phyloP scores from a whole-genome alignment of 495 filamentous ascomycete species.

The Cercophora sp. region DNA sequence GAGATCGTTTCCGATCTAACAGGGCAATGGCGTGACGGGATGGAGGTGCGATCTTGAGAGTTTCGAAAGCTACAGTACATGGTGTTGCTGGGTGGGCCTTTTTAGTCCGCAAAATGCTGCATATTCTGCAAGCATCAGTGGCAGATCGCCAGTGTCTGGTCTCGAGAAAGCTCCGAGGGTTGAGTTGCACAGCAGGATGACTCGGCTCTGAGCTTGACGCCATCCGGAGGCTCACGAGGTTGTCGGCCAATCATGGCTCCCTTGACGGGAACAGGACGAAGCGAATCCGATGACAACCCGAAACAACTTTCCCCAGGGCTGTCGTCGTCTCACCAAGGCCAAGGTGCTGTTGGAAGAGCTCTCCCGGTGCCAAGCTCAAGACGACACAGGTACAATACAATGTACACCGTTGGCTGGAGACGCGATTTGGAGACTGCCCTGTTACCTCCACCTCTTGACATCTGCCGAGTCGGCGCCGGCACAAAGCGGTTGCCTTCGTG shows the following conservation, averaged over 20 bases:
- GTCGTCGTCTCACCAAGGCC: neutral
- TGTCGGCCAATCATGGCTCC: conserved; percentile 12
- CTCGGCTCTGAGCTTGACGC: conserved; percentile 11
- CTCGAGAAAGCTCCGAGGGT: conserved; percentile 14
- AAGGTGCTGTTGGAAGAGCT: neutral
- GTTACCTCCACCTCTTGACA: neutral
- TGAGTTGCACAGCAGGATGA: conserved; percentile 8
- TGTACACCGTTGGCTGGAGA: too few relatives aligned
- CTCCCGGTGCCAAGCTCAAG: neutral
- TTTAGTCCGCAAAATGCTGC: conserved; percentile 2
- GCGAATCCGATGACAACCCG: conserved; percentile 9
- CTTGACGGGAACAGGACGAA: conserved; percentile 11
- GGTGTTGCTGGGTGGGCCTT: neutral
- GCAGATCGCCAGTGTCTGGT: conserved; percentile 13
- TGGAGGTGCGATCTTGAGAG: neutral
- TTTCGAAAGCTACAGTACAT: neutral
- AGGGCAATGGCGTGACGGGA: neutral
- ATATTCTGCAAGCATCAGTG: conserved; percentile 8
- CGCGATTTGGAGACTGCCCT: too few relatives aligned
- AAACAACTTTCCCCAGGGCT: conserved; percentile 8
- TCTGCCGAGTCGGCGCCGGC: conserved; percentile 9
- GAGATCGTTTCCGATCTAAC: neutral
- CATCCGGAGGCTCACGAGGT: conserved; percentile 11
- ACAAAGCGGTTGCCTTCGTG: neutral
- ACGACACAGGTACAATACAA: too few relatives aligned